Base-by-base conservation (phyloP, 805 yeast genomes). In the Candida endomychidarum region DNA sequence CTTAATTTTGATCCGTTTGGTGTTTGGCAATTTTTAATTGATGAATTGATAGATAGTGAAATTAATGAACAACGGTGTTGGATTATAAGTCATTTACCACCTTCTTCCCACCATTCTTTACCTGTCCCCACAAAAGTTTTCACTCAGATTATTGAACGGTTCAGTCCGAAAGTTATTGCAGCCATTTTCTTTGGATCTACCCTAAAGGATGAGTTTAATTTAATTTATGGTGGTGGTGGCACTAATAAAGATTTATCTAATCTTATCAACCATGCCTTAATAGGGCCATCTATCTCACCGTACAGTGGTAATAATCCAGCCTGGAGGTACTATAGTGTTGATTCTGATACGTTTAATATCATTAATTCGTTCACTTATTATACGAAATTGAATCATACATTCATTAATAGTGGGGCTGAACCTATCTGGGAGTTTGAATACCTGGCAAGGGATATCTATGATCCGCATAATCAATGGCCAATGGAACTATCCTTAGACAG, bases 241-340 rank as follows among this genome's bases (percentile, higher is more conserved):
- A 41, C 56, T 2, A 61, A 57, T 42, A 54, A 58, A 8, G 28
- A 38, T 10, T 20, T 42, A 17, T 27, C 18, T 10, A 37, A 42
- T 21, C 16, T 47, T 14, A 47, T 82, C 19, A 72, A 74, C 48
- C 68, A 75, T 60, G 81, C 83, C 1, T 80, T 81, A 78, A 70
- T 82, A 38, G 72, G 78, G 1, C 88, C 79, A 39, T 78, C 86
- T 0, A 72, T 83, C 24, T 79, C 86, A 4, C 86, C 88, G 4
- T 67, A 70, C 52, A 58, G 66, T 4, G 70, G 77, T 34, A 69
- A 75, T 48, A 83, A 83, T 55, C 90, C 90, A 5, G 72, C 79
- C 14, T 83, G 86, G 85, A 73, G 86, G 56, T 81, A 80, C 61
- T 83, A 82, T 51, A 77, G 77, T 47, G 80, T 83, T 38, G 87